A percentile compares a stretch with the other conserved stretches of the same genome.
These are phyloP conservation scores for Orbilia brochopaga DNA, from an alignment of 2,329 filamentous ascomycete species.

Conservation along the genomic window DNA sequence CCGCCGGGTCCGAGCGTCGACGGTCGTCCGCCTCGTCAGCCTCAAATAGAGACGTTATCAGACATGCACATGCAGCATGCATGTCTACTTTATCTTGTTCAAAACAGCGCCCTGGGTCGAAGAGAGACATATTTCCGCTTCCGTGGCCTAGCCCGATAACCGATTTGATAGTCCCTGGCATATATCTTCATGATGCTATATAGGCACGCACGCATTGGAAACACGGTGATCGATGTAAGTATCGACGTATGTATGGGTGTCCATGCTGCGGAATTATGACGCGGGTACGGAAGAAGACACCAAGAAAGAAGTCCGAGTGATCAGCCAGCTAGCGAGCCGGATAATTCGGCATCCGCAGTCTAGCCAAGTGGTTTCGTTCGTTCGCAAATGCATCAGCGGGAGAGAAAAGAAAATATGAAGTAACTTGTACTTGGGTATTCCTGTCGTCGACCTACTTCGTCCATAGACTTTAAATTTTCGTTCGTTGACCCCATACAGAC, in stretches of 20 bases:
- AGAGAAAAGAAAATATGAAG: neutral
- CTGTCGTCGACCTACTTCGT: too few species aligned
- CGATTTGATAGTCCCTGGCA: neutral
- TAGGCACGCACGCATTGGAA: too few species aligned
- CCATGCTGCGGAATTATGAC: neutral
- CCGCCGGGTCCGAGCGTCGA: neutral
- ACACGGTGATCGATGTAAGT: too few species aligned
- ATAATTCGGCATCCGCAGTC: conserved; percentile 1
- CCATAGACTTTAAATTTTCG: too few species aligned
- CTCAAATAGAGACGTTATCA: neutral
- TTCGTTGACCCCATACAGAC: too few species aligned
- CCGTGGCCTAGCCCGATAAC: neutral
- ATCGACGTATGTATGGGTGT: neutral
- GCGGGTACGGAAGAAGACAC: neutral
- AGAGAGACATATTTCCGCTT: conserved; percentile 4
- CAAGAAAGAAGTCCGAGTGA: neutral
- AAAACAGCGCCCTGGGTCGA: neutral
- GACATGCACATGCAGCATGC: too few species aligned
- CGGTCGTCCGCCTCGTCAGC: neutral
- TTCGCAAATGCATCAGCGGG: neutral
- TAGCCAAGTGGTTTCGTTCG: neutral
- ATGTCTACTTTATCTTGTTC: too few species aligned
- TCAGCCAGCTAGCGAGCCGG: neutral
- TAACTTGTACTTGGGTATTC: too few species aligned
- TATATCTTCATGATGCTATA: too few species aligned